phyloP scores from a whole-genome alignment of 768 basidiomycete species.

The Phaffia australis region DNA sequence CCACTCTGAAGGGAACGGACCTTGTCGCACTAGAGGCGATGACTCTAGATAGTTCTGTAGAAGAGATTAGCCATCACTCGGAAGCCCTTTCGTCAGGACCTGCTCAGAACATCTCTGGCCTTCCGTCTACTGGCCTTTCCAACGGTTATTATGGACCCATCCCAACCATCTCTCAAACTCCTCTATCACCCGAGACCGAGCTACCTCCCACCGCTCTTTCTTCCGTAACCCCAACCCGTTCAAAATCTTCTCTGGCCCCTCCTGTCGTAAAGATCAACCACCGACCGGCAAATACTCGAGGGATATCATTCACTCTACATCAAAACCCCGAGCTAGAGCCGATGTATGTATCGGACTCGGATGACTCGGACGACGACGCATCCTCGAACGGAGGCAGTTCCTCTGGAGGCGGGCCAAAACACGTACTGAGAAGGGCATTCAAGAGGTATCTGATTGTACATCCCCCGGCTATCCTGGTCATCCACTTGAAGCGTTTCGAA shows the following conservation, averaged over 20 bases:
- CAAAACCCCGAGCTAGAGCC: slow-evolving; percentile 18
- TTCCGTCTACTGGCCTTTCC: not conserved
- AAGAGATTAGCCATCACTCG: too few relatives aligned
- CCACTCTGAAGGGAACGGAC: not conserved
- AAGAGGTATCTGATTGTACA: slow-evolving; percentile 86
- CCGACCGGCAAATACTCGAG: slow-evolving; percentile 11
- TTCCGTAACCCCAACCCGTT: not conserved
- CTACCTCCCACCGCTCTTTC: not conserved
- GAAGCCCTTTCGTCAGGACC: not conserved
- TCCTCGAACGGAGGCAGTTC: slow-evolving; percentile 15
- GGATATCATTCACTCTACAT: slow-evolving; percentile 10
- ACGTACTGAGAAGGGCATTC: slow-evolving; percentile 70
- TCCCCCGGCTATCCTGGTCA: slow-evolving; percentile 75
- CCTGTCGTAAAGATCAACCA: slow-evolving; percentile 1
- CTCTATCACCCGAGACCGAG: not conserved
- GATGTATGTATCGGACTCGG: slow-evolving; percentile 4
- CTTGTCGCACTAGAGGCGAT: not conserved
- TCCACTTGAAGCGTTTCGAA: slow-evolving; percentile 92
- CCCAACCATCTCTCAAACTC: not conserved
- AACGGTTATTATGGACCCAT: not conserved
- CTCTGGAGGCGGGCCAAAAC: slow-evolving; percentile 41
- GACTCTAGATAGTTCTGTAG: not conserved
- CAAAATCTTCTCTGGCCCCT: too few relatives aligned
- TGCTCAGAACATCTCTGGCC: not conserved
- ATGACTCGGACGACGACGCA: slow-evolving; percentile 12